Evolutionary conservation across 202 grass and related monocot genomes (phyloP), one percentile per base, ranked within the genome.

Genomic region (Alloteropsis angusta): DNA sequence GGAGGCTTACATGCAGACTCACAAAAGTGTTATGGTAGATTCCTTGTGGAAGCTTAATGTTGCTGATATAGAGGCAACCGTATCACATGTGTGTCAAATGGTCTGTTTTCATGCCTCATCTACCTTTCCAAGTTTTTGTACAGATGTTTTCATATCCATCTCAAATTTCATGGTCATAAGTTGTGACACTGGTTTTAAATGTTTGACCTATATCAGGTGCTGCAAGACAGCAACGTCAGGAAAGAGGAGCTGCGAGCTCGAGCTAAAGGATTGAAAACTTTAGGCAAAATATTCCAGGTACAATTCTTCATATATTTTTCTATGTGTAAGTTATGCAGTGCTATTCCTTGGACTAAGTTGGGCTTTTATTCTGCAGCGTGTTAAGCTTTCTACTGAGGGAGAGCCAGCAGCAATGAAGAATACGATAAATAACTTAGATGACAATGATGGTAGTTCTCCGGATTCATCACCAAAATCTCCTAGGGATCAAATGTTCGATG

Each of bases 41-140:
- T 99, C 92, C 8, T 85, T 99, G 35, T 99, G 96, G 90, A 99
- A 99, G 58, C 87, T 99, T 85, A 99, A 99, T 82, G 96, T 96
- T 82, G 92, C 88, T 74, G 96, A 99, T 84, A 99, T 99, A 79
- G 96, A 99, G 65, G 86, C 68, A 76, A 99, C 92, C 52, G 60
- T 99, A 28, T 85, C 88, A 61, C 89, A 76, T 80, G 96, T 99
- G 56, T 99, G 96, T 57, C 85, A 93, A 71, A 93, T 95, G 92
- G 96, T 99, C 26, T 8, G 81, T 82, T 43, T 60, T 65, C 36
- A 65, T 83, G 49, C 75, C 22, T 39, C 74, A 34, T 66, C 11
- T 61, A 44, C n/a, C 5, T 78, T 69, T 63, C 26, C 41, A 38
- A 35, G 39, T 68, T 17, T 16, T 71, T 41, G 2, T 55, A 37